Base-by-base conservation (phyloP, 495 filamentous ascomycete genomes). In the Penicillium malachiteum region DNA sequence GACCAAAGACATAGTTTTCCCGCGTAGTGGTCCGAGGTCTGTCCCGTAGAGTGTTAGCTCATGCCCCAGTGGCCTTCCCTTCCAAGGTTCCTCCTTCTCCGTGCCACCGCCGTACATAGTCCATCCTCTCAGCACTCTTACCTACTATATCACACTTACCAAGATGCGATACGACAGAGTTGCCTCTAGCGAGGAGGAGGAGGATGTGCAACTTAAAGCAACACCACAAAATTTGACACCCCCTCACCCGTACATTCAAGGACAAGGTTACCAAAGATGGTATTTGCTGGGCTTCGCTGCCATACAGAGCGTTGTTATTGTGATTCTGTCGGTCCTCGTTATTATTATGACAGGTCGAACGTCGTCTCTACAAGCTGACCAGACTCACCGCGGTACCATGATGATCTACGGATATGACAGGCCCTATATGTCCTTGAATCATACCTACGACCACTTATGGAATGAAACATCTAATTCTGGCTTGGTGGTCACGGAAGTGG, bases 101-200 rank as follows among this genome's bases (percentile, higher is more conserved):
- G n/a, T n/a, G n/a, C n/a, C n/a, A n/a, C n/a, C n/a, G n/a, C n/a
- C n/a, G n/a, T n/a, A n/a, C n/a, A n/a, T n/a, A n/a, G n/a, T n/a
- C n/a, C n/a, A n/a, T n/a, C n/a, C n/a, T n/a, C n/a, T n/a, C n/a
- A n/a, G n/a, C n/a, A n/a, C n/a, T n/a, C n/a, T n/a, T n/a, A n/a
- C n/a, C n/a, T n/a, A n/a, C n/a, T n/a, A n/a, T 17, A n/a, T 41
- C 39, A 12, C n/a, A 41, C 16, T 17, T 7, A 41, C 39, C 39
- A 41, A 41, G 39, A 41, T 41, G 39, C 39, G 39, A 41, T 41
- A 41, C 39, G 39, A 41, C 39, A 41, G n/a, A 41, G 39, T 41
- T 41, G 39, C 39, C 39, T 41, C n/a, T 18, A 41, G n/a, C 39
- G 39, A 41, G 39, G 39, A 41, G 8, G 39, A 41, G n/a, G 39